Evolutionary conservation across 78 protist genomes (phyloP), one percentile per base, ranked within the genome.

Genomic region (Anaeramoeba flamelloides): DNA sequence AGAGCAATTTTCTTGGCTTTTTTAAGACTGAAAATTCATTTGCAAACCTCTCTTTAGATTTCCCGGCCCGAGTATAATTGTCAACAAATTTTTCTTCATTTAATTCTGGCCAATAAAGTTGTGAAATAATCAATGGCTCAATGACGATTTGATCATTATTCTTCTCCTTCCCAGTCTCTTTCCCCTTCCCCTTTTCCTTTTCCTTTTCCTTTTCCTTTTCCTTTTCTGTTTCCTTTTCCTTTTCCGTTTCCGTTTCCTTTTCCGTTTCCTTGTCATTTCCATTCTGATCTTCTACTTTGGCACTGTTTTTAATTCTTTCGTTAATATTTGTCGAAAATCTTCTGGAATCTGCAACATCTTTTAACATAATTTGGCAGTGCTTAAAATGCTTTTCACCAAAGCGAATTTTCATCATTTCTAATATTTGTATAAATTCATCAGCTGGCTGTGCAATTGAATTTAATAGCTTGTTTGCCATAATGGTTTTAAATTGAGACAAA

Each of bases 321-420:
- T 69, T 34, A 38, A 83, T 76, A 31, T 26, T 1, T 33, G 38
- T 78, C 32, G 39, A 1, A 75, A 88, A 22, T 37, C 92, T 79
- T 77, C 82, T 84, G 17, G 91, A 89, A 37, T 91, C 94, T 34
- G 84, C 31, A n/a, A 91, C 40, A 81, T 91, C 94, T 39, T 77
- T 74, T 36, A 91, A 75, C 92, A 91, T 91, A 65, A 91, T 82
- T 38, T 91, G 92, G 79, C 92, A 88, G 34, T 31, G 38, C 30
- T 77, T 81, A 41, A 91, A 31, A 38, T 81, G 36, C 17, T 36
- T 12, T 40, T 91, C 94, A n/a, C 94, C 94, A 75, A 91, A 91
- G n/a, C 93, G 84, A 36, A 87, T 69, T 79, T 91, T 91, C 40
- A 91, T 78, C 41, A 90, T 76, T 75, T 91, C 94, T 1, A 88